Base-by-base conservation (phyloP, 2,329 filamentous ascomycete species). In the Tolypocladium sp. region DNA sequence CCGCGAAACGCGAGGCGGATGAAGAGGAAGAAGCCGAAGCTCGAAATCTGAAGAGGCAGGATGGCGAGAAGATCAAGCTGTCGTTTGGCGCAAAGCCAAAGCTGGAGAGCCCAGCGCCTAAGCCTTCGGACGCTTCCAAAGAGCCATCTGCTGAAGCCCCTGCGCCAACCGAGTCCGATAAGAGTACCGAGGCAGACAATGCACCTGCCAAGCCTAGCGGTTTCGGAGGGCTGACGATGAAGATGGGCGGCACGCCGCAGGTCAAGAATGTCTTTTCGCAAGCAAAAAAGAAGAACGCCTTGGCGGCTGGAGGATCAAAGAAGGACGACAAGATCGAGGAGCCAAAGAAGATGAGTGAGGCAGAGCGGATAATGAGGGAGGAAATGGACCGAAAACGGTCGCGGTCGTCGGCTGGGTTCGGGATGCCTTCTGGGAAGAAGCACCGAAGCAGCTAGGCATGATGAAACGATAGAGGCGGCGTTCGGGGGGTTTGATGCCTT, bases 291-390 rank as follows among this genome's bases (percentile, higher is more conserved):
- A 92, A 91, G 76, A 93, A 92, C 63, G 85, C 87, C 0, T 75
- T 91, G 2, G 70, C 73, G 0, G 75, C 20, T 12, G 57, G 76
- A 0, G 81, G 82, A 1, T 76, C 80, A 3, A 91, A 91, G 73
- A 91, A 90, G 70, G 62, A 71, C 1, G 66, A 76, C 38, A 80
- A 78, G 13, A 74, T 83, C 4, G 84, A 85, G 62, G 82, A 82
- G 58, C 86, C 85, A 2, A 91, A 90, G 79, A 94, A 90, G 67
- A 93, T 96, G 83, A 93, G 89, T 67, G 91, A 95, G 69, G 88
- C 87, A 3, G 91, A 93, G 74, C 82, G 88, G 57, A 95, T 94
- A 67, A 96, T 96, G 92, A 90, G 88, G 72, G 88, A 90, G 66
- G 89, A 92, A 69, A 81, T 91, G 73, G 88, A 91, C 66, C 79